phyloP scores from a whole-genome alignment of 78 protist species.

The Dictyostelium firmibasis region DNA sequence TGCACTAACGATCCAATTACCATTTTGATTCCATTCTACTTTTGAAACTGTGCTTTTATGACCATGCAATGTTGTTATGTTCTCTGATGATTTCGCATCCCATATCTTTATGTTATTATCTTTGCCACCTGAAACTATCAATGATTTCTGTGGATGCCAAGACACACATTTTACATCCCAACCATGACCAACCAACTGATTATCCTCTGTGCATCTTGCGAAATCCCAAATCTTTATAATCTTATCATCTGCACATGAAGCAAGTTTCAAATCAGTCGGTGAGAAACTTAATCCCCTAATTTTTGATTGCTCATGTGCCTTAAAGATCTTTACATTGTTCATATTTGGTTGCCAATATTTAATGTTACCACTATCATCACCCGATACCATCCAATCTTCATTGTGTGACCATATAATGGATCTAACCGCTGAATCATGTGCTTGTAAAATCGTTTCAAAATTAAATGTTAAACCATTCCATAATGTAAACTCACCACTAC shows the following conservation, averaged over 20 bases:
- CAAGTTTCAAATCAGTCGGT: constrained; percentile 93
- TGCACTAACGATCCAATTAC: constrained; percentile 91
- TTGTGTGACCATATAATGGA: constrained; percentile 93
- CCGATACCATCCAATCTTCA: constrained; percentile 90
- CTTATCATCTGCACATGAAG: constrained; percentile 92
- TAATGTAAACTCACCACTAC: constrained; percentile 93
- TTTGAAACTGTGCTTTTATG: constrained; percentile 86
- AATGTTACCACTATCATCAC: constrained; percentile 90
- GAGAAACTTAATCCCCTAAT: constrained; percentile 66
- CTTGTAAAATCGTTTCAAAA: constrained; percentile 94
- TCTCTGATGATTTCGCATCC: constrained; percentile 91
- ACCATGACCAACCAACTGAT: constrained; percentile 90
- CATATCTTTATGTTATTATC: constrained; percentile 93
- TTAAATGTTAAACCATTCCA: constrained; percentile 96
- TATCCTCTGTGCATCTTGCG: constrained; percentile 78
- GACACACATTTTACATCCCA: constrained; percentile 91
- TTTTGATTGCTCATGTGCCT: constrained; percentile 82
- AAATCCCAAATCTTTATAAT: constrained; percentile 91
- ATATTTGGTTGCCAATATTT: constrained; percentile 97
- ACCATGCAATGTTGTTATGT: constrained; percentile 83
- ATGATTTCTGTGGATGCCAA: constrained; percentile 95
- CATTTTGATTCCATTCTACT: constrained; percentile 89
- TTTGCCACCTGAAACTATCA: constrained; percentile 92
- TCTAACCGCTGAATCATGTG: constrained; percentile 93
- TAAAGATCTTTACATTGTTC: constrained; percentile 91